A percentile compares a stretch with the other conserved stretches of the same genome.
phyloP scores from a whole-genome alignment of 1,284 basidiomycete species.

The Chiua sp. region DNA sequence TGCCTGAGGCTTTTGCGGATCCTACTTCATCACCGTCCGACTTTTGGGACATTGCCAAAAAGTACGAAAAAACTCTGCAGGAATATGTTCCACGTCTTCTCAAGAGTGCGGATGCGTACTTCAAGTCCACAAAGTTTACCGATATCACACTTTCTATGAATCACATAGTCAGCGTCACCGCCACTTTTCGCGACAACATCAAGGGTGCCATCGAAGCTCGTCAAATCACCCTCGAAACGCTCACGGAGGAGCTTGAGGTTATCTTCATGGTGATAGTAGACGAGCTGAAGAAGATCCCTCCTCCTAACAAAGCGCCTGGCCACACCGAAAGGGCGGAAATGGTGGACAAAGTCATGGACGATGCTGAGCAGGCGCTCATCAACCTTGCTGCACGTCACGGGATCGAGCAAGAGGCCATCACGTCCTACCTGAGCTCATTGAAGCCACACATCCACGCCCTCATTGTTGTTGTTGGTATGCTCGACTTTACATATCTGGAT shows the following conservation, averaged over 20 bases:
- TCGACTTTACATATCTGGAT: no score
- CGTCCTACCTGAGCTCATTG: background rate
- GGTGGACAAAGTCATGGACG: conserved; percentile 8
- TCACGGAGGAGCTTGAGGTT: conserved; percentile 1
- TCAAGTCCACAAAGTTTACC: conserved; percentile 7
- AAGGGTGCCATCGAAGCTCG: background rate
- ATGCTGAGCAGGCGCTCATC: background rate
- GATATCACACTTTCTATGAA: conserved; percentile 4
- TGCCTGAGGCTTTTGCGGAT: background rate
- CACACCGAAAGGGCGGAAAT: conserved; percentile 4
- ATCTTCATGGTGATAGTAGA: background rate
- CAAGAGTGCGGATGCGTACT: background rate
- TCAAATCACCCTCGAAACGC: conserved; percentile 1
- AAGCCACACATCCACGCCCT: background rate
- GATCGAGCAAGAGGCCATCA: conserved; percentile 2
- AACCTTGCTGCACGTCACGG: conserved; percentile 1
- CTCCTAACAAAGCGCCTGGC: conserved; percentile 3
- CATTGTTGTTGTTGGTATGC: conserved; percentile 10
- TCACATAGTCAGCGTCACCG: conserved; percentile 3
- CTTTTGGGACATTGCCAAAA: conserved; percentile 17
- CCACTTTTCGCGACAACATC: conserved; percentile 9
- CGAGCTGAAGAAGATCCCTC: background rate
- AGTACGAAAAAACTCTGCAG: background rate
- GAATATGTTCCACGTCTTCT: conserved; percentile 7
- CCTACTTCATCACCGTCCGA: background rate